Conservation (phyloP, 148 eudicot species). For the Gaultheria prostrata region DNA sequence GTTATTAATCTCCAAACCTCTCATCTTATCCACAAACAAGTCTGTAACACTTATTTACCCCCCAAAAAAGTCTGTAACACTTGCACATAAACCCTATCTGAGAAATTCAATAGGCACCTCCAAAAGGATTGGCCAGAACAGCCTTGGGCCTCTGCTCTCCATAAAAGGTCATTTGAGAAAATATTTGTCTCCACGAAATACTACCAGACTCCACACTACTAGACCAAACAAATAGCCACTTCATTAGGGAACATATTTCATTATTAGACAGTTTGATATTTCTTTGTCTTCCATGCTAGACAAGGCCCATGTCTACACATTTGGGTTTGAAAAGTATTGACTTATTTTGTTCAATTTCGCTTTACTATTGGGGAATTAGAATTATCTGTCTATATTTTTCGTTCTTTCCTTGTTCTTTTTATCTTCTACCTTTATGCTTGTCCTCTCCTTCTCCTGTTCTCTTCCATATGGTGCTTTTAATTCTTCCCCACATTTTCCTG, state of each 20-base stretch:
- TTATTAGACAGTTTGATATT: background rate
- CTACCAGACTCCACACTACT: background rate
- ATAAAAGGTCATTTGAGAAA: background rate
- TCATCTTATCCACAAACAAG: background rate
- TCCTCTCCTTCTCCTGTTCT: background rate
- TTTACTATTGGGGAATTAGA: too few relatives aligned
- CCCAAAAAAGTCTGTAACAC: background rate
- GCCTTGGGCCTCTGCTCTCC: background rate
- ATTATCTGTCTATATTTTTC: too few relatives aligned
- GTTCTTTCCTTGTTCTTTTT: too few relatives aligned
- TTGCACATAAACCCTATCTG: background rate
- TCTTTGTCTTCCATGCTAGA: background rate
- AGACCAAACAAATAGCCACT: background rate
- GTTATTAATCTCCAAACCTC: background rate
- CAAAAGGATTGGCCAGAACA: background rate
- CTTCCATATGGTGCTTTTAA: background rate
- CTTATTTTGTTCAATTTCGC: background rate
- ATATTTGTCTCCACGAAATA: background rate
- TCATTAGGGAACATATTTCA: background rate
- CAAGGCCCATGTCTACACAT: background rate
- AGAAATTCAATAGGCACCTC: background rate
- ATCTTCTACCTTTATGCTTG: background rate
- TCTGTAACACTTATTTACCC: constrained; percentile 3
- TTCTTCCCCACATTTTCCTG: background rate
- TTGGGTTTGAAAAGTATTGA: background rate